Conservation (phyloP, 2,329 filamentous ascomycete genomes). For the Fusarium aywerte region DNA sequence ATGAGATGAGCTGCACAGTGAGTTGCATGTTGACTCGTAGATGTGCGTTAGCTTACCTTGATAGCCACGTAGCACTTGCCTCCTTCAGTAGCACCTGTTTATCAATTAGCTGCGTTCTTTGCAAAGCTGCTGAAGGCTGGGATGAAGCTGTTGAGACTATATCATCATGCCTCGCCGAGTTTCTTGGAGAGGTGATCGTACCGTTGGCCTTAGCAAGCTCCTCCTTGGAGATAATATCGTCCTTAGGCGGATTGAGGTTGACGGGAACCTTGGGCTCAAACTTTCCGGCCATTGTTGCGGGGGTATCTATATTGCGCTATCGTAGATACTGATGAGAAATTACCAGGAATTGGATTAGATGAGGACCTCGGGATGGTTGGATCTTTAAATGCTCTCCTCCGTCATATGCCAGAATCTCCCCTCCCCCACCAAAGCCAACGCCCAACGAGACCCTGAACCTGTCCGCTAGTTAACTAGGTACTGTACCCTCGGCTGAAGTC, state of each 20-base stretch:
- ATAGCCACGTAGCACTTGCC: constrained; percentile 75
- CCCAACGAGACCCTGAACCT: constrained; percentile 15
- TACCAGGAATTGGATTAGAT: neutral
- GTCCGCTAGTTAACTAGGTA: too few relatives aligned
- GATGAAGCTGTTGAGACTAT: neutral
- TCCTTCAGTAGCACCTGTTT: constrained; percentile 70
- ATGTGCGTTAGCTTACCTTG: constrained; percentile 60
- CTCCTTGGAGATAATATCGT: constrained; percentile 84
- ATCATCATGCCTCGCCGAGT: neutral
- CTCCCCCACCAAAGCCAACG: constrained; percentile 31
- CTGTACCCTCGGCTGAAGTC: constrained; percentile 26
- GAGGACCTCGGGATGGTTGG: neutral
- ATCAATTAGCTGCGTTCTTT: constrained; percentile 33
- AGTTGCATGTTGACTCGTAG: neutral
- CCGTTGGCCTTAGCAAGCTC: constrained; percentile 85
- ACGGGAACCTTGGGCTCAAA: constrained; percentile 85
- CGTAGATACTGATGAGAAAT: neutral
- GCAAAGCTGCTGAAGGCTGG: neutral
- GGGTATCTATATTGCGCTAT: neutral
- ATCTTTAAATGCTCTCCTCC: constrained; percentile 30
- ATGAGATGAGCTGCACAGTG: constrained; percentile 10
- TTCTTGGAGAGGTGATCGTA: constrained; percentile 57
- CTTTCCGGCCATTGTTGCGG: constrained; percentile 64
- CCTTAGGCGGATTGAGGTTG: constrained; percentile 82
- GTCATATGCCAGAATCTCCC: constrained; percentile 35